Percentiles rank a stretch among this genome's conserved stretches.
Conservation (phyloP, 1,139 yeast genomes). For the Yamadazyma diddensiae region DNA sequence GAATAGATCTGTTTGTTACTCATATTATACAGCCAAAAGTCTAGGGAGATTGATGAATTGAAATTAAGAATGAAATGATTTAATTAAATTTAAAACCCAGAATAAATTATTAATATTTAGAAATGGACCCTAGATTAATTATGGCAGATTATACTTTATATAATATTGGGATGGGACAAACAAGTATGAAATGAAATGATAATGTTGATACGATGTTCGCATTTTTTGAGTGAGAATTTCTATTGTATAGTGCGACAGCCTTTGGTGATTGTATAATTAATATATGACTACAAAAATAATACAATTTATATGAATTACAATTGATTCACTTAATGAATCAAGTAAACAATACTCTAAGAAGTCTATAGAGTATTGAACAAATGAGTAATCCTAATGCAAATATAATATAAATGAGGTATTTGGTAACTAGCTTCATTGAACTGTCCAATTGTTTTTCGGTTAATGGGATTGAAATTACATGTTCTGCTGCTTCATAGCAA, state of each 20-base stretch:
- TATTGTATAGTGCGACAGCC: not conserved
- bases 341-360: constrained; percentile 19
- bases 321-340: no score
- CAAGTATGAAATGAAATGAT: not conserved
- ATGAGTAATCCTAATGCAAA: constrained; percentile 21
- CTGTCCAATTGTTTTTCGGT: constrained; percentile 23
- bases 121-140: no score
- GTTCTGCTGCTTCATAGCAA: constrained; percentile 43
- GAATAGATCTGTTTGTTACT: constrained; percentile 55
- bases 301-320: not conserved
- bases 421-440: constrained; percentile 20
- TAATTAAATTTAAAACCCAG: no score
- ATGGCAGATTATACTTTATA: no score
- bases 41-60: not conserved
- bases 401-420: constrained; percentile 21
- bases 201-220: constrained; percentile 1
- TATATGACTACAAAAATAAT: not conserved
- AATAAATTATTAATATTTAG: no score
- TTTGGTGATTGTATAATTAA: not conserved
- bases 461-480: constrained; percentile 43
- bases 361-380: constrained; percentile 22
- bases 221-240: constrained; percentile 1
- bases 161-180: not conserved
- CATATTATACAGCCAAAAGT: constrained; percentile 19
- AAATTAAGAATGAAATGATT: no score